A percentile compares a stretch with the other conserved stretches of the same genome.
These are phyloP conservation scores for Aspergillus clavatus DNA, from an alignment of 2,329 filamentous ascomycete species.

Conservation along the genomic window DNA sequence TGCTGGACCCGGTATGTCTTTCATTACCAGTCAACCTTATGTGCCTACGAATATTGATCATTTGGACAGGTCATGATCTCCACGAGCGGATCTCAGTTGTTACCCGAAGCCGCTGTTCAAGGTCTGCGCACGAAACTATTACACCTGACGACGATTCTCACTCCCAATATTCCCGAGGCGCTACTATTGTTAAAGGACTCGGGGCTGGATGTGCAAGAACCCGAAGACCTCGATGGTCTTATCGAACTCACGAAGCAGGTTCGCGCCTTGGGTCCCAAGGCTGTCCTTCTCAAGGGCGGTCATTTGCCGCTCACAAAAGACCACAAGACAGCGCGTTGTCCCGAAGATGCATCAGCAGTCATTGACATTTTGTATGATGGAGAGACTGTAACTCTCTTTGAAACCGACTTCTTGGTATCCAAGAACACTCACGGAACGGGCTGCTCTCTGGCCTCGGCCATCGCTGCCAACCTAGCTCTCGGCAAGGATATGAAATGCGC, in stretches of 20 bases:
- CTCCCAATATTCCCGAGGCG: constrained; percentile 48
- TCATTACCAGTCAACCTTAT: too few relatives aligned
- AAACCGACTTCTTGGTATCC: constrained; percentile 66
- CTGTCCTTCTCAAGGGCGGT: constrained; percentile 85
- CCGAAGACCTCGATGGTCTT: constrained; percentile 60
- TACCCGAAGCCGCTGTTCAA: constrained; percentile 41
- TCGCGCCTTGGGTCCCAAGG: constrained; percentile 65
- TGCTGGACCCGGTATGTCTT: constrained; percentile 66
- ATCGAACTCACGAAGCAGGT: constrained; percentile 64
- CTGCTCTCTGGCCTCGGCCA: constrained; percentile 79
- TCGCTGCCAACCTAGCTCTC: constrained; percentile 57
- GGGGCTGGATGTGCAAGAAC: constrained; percentile 37
- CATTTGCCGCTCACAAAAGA: constrained; percentile 73
- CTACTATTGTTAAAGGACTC: constrained; percentile 41
- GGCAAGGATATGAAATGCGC: constrained; percentile 48
- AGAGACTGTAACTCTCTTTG: constrained; percentile 55
- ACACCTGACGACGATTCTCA: constrained; percentile 43
- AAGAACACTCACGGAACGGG: constrained; percentile 91
- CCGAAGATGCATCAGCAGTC: constrained; percentile 60
- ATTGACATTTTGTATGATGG: constrained; percentile 72
- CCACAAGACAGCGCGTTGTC: constrained; percentile 53
- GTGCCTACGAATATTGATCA: constrained; percentile 15
- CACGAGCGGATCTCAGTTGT: constrained; percentile 45
- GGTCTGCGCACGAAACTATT: constrained; percentile 39
- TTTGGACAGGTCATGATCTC: constrained; percentile 72